Evolutionary conservation across 805 yeast genomes (phyloP).

Genomic region (Spathaspora boniae): DNA sequence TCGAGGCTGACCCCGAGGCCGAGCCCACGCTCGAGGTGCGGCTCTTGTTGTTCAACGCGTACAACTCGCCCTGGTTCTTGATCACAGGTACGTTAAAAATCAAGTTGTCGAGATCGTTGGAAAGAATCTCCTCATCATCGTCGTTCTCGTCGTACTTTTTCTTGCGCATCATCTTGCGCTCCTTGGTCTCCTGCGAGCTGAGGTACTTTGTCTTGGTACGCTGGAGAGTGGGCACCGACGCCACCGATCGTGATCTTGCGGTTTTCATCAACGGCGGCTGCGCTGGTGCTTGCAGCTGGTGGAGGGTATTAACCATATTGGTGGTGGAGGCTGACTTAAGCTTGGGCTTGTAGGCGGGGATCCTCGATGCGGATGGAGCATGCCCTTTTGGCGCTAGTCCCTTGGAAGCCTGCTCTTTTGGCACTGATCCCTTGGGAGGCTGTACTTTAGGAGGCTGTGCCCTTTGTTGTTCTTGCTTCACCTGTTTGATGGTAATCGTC

Average conservation of each 20-base stretch:
- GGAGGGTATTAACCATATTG: slow-evolving; percentile 6
- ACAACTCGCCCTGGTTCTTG: slow-evolving; percentile 32
- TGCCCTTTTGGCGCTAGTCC: too few relatives aligned
- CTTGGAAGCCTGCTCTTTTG: too few relatives aligned
- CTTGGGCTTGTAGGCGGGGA: slow-evolving; percentile 1
- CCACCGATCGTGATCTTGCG: slow-evolving; percentile 9
- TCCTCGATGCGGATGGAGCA: too few relatives aligned
- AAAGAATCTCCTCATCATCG: slow-evolving; percentile 36
- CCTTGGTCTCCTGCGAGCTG: slow-evolving; percentile 35
- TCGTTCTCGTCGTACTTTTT: slow-evolving; percentile 40
- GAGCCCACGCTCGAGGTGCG: neutral
- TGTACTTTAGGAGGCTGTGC: slow-evolving; percentile 1
- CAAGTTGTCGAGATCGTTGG: slow-evolving; percentile 33
- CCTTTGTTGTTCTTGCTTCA: neutral
- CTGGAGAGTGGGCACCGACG: slow-evolving; percentile 19
- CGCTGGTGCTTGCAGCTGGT: slow-evolving; percentile 1
- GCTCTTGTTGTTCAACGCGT: slow-evolving; percentile 13
- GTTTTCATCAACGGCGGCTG: slow-evolving; percentile 3
- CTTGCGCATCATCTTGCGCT: slow-evolving; percentile 33
- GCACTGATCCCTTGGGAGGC: too few relatives aligned
- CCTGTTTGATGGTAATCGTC: slow-evolving; percentile 3
- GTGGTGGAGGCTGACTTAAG: slow-evolving; percentile 14
- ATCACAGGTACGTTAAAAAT: slow-evolving; percentile 44
- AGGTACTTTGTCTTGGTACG: slow-evolving; percentile 34
- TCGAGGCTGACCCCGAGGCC: neutral